phyloP scores from a whole-genome alignment of 495 filamentous ascomycete genomes.

The Chaetomium fimeti region DNA sequence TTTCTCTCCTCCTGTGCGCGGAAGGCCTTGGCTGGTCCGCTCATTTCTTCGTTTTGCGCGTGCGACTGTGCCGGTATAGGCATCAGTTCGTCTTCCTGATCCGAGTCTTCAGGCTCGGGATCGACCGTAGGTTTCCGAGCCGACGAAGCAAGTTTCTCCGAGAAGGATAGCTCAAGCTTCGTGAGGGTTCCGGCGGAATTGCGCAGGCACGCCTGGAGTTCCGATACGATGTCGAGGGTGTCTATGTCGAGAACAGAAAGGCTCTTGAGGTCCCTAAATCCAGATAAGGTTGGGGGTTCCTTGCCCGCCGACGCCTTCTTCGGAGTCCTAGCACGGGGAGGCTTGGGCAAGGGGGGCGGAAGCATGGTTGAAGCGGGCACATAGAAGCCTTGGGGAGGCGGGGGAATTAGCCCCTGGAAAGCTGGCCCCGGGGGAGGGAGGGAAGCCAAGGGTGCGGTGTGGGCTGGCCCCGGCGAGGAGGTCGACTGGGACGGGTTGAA shows the following conservation, averaged over 20 bases:
- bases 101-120: constrained; percentile 52
- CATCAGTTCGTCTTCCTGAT: constrained; percentile 49
- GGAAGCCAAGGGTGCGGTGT: constrained; percentile 12
- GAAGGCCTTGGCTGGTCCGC: constrained; percentile 40
- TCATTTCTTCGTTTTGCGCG: constrained; percentile 33
- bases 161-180: constrained; percentile 58
- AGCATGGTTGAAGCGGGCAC: constrained; percentile 24
- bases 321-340: constrained; percentile 25
- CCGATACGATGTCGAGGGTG: constrained; percentile 52
- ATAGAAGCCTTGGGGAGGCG: constrained; percentile 30
- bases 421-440: constrained; percentile 22
- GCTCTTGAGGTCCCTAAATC: constrained; percentile 55
- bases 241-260: constrained; percentile 59
- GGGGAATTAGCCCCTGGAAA: constrained; percentile 21
- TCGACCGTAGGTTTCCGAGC: constrained; percentile 53
- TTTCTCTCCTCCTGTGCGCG: constrained; percentile 51
- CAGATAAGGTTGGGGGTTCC: constrained; percentile 52
- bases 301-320: constrained; percentile 27
- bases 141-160: constrained; percentile 48
- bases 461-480: constrained; percentile 14
- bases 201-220: constrained; percentile 53
- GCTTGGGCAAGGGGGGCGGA: constrained; percentile 28
- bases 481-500: constrained; percentile 20
- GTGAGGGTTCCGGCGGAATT: constrained; percentile 52
- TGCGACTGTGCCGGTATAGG: constrained; percentile 22